Percentiles rank a stretch among this genome's conserved stretches.
Evolutionary conservation across 768 basidiomycete genomes (phyloP).

Genomic region (Amanita pallidorosea): DNA sequence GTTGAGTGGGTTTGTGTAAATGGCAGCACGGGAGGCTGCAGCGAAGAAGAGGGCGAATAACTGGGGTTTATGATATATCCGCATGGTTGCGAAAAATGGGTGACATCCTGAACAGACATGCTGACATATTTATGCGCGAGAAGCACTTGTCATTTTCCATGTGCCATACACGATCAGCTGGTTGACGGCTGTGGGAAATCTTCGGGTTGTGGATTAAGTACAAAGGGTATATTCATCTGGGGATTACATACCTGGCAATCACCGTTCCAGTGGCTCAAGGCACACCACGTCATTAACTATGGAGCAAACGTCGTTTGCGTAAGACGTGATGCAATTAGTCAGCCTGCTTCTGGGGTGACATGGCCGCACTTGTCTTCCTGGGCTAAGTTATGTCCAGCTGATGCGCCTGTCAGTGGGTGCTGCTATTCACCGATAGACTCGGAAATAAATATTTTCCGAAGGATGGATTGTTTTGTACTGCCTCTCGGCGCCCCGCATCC

Average conservation of each 20-base stretch:
- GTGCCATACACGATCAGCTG: not conserved
- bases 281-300: not conserved
- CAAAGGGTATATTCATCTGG: not conserved
- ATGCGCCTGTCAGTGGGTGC: no score
- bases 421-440: no score
- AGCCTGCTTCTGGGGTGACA: no score
- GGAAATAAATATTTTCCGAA: no score
- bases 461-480: not conserved
- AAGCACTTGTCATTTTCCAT: not conserved
- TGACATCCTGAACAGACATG: not conserved
- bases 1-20: slow-evolving; percentile 5
- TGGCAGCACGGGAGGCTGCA: not conserved
- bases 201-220: not conserved
- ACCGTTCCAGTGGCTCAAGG: not conserved
- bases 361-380: no score
- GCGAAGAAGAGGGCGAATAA: not conserved
- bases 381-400: no score
- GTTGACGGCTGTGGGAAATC: not conserved
- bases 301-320: not conserved
- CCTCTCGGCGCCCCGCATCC: not conserved
- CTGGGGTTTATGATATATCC: not conserved
- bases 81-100: not conserved
- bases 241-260: not conserved
- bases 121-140: not conserved
- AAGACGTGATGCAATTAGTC: not conserved